Base-by-base conservation (phyloP, 2,329 filamentous ascomycete species). In the Fusarium zealandicum region DNA sequence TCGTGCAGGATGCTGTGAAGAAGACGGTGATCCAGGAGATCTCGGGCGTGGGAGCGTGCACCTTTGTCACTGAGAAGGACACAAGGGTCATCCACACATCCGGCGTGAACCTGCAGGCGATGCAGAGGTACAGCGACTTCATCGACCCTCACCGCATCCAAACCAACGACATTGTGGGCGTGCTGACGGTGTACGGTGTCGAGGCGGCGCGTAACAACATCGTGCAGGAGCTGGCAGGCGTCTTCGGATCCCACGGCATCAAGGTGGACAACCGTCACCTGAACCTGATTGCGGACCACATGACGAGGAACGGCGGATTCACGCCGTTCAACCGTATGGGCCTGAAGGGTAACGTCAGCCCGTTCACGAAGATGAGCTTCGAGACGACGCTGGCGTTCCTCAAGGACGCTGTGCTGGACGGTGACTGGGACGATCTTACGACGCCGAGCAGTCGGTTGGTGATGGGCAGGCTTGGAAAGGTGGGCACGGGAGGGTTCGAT, bases 331-430 rank as follows among this genome's bases (percentile, higher is more conserved):
- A 91, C 76, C 89, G 95, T 41, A 96, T 90, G 70, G 95, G 93
- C 1, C 80, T 99, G 56, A 87, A 86, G 70, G 87, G 90, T 61
- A 93, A 91, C 69, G 88, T 93, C 22, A 93, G 88, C 63, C 92
- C 95, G 0, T 93, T 99, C 66, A 93, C 95, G 76, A 98, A 98
- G 82, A 98, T 98, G 93, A 96, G 91, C 73, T 99, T 98, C 77
- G 95, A 99, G 82, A 99, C 95, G 4, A 99, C 95, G 3, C 84
- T 98, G 32, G 88, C 90, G 1, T 97, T 97, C 80, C 81, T 99
- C 69, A 93, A 90, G 73, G 95, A 98, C 70, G 93, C 95, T 1
- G 89, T 97, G 20, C 79, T 96, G 52, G 92, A 96, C 69, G 88
- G 90, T 42, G 95, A 98, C 73, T 91, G 86, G 82, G 95, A 99